Conservation (phyloP, 176 grass and related monocot genomes). For the Aechmea fasciata region DNA sequence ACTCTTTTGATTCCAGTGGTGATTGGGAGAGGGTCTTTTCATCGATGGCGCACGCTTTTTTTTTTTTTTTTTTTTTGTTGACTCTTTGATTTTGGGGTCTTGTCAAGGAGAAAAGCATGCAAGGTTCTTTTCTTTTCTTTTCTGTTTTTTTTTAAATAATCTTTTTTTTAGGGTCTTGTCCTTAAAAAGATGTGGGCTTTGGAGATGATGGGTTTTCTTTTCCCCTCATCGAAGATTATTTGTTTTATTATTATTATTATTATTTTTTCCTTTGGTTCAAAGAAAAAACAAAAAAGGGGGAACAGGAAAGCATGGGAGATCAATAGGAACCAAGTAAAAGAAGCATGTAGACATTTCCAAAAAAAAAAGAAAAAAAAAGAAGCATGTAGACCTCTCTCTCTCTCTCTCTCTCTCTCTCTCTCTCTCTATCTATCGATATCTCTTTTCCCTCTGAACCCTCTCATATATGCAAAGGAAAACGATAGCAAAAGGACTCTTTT, state of each 20-base stretch:
- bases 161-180: constrained; percentile 28
- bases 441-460: not conserved
- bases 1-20: constrained; percentile 30
- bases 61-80: constrained; percentile 12
- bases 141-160: constrained; percentile 56
- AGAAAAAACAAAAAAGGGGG: constrained; percentile 21
- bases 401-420: no score
- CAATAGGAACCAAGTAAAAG: constrained; percentile 13
- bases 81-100: constrained; percentile 27
- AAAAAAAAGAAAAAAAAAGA: no score
- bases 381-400: not conserved
- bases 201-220: not conserved
- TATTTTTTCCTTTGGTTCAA: constrained; percentile 1
- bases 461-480: constrained; percentile 2
- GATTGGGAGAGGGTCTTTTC: constrained; percentile 25
- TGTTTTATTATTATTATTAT: no score
- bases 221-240: constrained; percentile 20
- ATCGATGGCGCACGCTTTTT: constrained; percentile 10
- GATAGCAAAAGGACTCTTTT: not conserved
- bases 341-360: not conserved
- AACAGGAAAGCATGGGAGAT: constrained; percentile 16
- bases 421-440: not conserved
- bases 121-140: constrained; percentile 17
- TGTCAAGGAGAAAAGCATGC: constrained; percentile 43
- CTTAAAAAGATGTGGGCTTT: constrained; percentile 32